Evolutionary conservation across 805 yeast species (phyloP), one percentile per base, ranked within the genome.

Genomic region (Starmerella khaoyaiensis): DNA sequence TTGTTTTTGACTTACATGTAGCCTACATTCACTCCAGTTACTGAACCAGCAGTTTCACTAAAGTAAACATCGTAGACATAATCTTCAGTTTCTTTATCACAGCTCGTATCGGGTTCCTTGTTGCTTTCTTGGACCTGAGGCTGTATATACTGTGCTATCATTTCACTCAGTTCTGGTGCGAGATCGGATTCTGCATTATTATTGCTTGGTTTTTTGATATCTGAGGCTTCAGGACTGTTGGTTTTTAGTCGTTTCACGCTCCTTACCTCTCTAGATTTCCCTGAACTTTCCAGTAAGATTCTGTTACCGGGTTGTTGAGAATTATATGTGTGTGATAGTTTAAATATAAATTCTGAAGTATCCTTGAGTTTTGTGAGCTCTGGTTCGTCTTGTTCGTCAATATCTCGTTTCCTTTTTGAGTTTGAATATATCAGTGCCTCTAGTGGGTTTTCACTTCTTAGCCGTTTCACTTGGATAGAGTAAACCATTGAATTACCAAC

Each of bases 51-150:
- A 69, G 72, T 55, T 28, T 50, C 50, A n/a, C 61, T 64, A 41
- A 76, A 67, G 58, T 87, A 87, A 9, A 87, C 84, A 58, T 87
- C 98, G 52, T 83, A 87, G 15, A 87, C 97, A 49, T 82, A 87
- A 30, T 81, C 94, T n/a, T 69, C 61, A 3, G 59, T 59, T 32
- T 54, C 64, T 11, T 45, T 41, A 26, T 53, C 55, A 5, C 32
- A 16, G 3, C 34, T 44, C 8, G 10, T 23, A 5, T 29, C 17
- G 2, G 14, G 11, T 17, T 15, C 3, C 11, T 14, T 14, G 4
- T 12, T 14, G 4, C 9, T 9, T 12, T 21, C 24, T 15, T 29
- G 20, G 21, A 14, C 21, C 21, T 38, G 33, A n/a, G 36, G 22
- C 10, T 59, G 62, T 35, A 79, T 60, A 42, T 74, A 74, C 9